These are phyloP conservation scores for Fusarium napiforme DNA, from an alignment of 2,329 filamentous ascomycete genomes.

Conservation along the genomic window DNA sequence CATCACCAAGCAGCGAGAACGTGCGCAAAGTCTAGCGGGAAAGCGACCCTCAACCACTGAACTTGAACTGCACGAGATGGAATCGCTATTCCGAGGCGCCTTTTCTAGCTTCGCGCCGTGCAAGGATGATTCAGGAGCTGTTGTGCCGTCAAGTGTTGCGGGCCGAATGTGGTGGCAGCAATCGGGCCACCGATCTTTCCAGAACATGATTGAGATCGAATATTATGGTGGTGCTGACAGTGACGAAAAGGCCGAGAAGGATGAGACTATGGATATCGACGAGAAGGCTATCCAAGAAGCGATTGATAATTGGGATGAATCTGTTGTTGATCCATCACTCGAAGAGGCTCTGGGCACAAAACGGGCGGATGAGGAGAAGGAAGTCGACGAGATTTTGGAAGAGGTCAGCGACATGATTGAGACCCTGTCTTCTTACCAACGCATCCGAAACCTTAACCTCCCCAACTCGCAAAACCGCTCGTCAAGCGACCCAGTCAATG, in stretches of 20 bases:
- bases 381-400: constrained; percentile 74
- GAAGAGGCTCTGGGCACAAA: constrained; percentile 64
- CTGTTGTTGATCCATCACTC: constrained; percentile 67
- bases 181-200: constrained; percentile 72
- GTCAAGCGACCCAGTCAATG: constrained; percentile 70
- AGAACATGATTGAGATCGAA: constrained; percentile 69
- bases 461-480: constrained; percentile 71
- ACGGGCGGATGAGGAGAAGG: constrained; percentile 70
- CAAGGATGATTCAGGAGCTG: constrained; percentile 76
- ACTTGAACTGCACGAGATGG: constrained; percentile 73
- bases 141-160: constrained; percentile 74
- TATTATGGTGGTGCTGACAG: constrained; percentile 54
- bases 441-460: constrained; percentile 78
- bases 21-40: constrained; percentile 73
- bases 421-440: constrained; percentile 80
- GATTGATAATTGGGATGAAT: constrained; percentile 69
- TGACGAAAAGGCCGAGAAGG: constrained; percentile 48
- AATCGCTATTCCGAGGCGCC: constrained; percentile 78
- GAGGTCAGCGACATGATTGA: constrained; percentile 81
- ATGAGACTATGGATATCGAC: constrained; percentile 57
- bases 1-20: constrained; percentile 75
- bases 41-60: constrained; percentile 67
- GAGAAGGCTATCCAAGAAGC: constrained; percentile 64
- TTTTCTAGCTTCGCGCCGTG: constrained; percentile 85
- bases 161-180: constrained; percentile 82